Evolutionary conservation across 192 early-diverging fungal species (phyloP).

Genomic region (Podila clonocystis): DNA sequence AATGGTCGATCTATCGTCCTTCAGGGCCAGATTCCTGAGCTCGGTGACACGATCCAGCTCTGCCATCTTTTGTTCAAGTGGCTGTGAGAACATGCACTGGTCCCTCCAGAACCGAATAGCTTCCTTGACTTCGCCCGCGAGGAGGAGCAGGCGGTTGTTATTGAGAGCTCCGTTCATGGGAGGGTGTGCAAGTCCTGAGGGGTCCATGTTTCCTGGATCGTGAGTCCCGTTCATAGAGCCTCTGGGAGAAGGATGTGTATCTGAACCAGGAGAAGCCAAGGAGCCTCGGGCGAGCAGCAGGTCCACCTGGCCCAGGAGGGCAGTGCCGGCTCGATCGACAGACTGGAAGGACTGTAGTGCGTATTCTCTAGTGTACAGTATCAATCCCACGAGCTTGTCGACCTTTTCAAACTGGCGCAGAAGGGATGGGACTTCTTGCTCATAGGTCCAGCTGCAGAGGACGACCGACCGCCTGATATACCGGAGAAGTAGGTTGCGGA

Average conservation of each 20-base stretch:
- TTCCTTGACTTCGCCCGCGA: constrained; percentile 46
- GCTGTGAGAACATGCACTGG: constrained; percentile 32
- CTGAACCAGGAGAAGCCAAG: constrained; percentile 4
- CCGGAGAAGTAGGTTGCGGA: constrained; percentile 29
- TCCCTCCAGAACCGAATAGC: constrained; percentile 49
- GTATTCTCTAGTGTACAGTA: constrained; percentile 25
- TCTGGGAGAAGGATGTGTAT: neutral
- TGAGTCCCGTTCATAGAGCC: neutral
- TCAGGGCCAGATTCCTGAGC: constrained; percentile 27
- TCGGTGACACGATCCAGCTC: constrained; percentile 41
- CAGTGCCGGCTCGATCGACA: constrained; percentile 27
- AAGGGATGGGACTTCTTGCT: constrained; percentile 42
- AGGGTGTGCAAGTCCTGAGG: neutral
- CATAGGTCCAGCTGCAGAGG: constrained; percentile 27
- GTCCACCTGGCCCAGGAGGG: constrained; percentile 36
- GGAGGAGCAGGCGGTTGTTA: constrained; percentile 29
- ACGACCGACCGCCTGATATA: constrained; percentile 29
- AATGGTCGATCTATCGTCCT: constrained; percentile 15
- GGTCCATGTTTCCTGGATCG: neutral
- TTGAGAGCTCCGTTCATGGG: constrained; percentile 8
- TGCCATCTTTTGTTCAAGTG: constrained; percentile 22
- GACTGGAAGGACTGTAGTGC: constrained; percentile 35
- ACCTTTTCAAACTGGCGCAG: constrained; percentile 30
- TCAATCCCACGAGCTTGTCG: constrained; percentile 18
- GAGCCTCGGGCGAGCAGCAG: constrained; percentile 30